These are phyloP conservation scores for Alternaria dauci DNA, from an alignment of 2,329 filamentous ascomycete species.

Conservation along the genomic window DNA sequence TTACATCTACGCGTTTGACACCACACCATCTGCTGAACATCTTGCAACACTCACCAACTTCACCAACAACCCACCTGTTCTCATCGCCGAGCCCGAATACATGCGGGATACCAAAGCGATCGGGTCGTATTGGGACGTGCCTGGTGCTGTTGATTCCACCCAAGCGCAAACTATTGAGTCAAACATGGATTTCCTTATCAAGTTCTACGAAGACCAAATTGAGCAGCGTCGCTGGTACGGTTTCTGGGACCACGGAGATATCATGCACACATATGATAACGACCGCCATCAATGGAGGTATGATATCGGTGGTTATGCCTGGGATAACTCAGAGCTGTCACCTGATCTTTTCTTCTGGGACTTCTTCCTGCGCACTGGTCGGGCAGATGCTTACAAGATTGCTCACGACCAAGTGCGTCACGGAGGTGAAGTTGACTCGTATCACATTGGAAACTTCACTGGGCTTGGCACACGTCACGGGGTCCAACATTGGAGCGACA, in stretches of 20 bases:
- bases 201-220: constrained; percentile 65
- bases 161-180: constrained; percentile 55
- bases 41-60: constrained; percentile 57
- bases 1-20: constrained; percentile 61
- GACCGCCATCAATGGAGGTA: constrained; percentile 70
- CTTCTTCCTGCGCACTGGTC: constrained; percentile 67
- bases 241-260: constrained; percentile 69
- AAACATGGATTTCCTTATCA: constrained; percentile 64
- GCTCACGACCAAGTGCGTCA: constrained; percentile 68
- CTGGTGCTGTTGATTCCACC: constrained; percentile 45
- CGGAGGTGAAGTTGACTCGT: constrained; percentile 68
- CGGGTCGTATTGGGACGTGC: constrained; percentile 64
- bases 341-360: constrained; percentile 70
- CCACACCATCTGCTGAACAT: constrained; percentile 60
- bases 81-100: constrained; percentile 59
- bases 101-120: constrained; percentile 63
- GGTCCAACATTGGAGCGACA: constrained; percentile 69
- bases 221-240: constrained; percentile 69
- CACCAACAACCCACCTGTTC: constrained; percentile 62
- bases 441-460: constrained; percentile 66
- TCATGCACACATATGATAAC: constrained; percentile 69
- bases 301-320: constrained; percentile 69
- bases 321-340: constrained; percentile 71
- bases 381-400: constrained; percentile 65
- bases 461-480: constrained; percentile 70